Percentiles rank a stretch among this genome's conserved stretches.
Evolutionary conservation across 2,329 filamentous ascomycete genomes (phyloP).

Genomic region (Colletotrichum sp.): DNA sequence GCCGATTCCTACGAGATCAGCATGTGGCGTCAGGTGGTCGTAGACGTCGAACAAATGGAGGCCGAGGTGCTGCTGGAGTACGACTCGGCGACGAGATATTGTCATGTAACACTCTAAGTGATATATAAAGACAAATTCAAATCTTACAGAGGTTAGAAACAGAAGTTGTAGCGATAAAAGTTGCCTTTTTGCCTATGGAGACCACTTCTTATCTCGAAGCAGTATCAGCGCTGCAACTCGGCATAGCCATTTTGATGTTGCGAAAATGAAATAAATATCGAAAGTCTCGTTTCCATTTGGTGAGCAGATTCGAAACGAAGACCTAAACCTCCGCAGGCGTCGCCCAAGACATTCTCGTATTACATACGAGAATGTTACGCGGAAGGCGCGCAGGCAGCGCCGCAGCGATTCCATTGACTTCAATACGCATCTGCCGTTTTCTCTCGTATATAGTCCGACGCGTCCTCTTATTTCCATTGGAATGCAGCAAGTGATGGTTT

Average conservation of each 20-base stretch:
- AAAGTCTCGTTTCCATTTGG: neutral
- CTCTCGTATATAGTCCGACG: neutral
- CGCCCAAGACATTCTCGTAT: neutral
- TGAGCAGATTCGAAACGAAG: neutral
- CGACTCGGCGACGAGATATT: conserved; percentile 46
- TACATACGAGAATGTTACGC: neutral
- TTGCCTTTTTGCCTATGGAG: neutral
- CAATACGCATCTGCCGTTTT: neutral
- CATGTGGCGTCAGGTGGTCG: conserved; percentile 41
- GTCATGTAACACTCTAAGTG: conserved; percentile 29
- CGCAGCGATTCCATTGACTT: neutral
- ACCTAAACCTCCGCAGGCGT: neutral
- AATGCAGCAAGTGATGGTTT: neutral
- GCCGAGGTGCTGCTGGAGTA: conserved; percentile 48
- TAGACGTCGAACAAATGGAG: conserved; percentile 39
- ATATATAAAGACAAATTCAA: neutral
- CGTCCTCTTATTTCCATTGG: accelerated
- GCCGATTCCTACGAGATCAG: conserved; percentile 42
- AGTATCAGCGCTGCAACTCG: neutral
- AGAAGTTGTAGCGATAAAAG: neutral
- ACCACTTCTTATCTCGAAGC: neutral
- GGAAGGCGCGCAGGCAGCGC: neutral
- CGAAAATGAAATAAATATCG: neutral
- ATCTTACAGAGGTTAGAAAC: neutral
- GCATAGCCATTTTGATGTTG: neutral